These are phyloP conservation scores for Raddia guianensis DNA, from an alignment of 176 grass and related monocot genomes.

Conservation along the genomic window DNA sequence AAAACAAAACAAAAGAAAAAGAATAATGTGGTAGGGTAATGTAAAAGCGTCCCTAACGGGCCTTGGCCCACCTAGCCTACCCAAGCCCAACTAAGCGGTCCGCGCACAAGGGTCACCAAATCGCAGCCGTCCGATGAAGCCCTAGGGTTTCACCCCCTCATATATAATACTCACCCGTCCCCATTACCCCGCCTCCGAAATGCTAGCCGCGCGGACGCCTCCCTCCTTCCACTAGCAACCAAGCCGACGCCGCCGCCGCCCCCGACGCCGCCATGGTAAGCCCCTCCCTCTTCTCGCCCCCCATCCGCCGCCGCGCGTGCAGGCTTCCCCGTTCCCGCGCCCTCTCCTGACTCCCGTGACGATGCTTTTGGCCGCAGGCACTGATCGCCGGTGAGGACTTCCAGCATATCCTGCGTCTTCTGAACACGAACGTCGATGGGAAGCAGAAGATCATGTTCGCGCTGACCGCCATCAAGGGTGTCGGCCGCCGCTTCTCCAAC, in stretches of 20 bases:
- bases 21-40: not conserved
- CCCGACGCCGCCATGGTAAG: slow-evolving; percentile 43
- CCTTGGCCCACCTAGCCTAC: not conserved
- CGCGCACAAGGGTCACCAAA: not conserved
- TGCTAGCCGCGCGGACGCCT: slow-evolving; percentile 33
- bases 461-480: slow-evolving; percentile 90
- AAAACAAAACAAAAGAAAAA: too few relatives aligned
- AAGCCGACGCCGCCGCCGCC: slow-evolving; percentile 15
- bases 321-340: not conserved
- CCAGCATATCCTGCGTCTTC: slow-evolving; percentile 92
- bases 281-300: too few relatives aligned
- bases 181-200: not conserved
- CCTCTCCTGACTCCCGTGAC: not conserved
- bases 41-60: not conserved
- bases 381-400: slow-evolving; percentile 85
- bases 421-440: slow-evolving; percentile 94
- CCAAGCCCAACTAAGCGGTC: not conserved
- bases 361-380: slow-evolving; percentile 36
- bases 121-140: slow-evolving; percentile 46
- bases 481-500: slow-evolving; percentile 90
- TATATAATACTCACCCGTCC: slow-evolving; percentile 1
- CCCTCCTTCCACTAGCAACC: not conserved
- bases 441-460: slow-evolving; percentile 99
- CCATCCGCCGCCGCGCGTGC: not conserved
- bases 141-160: slow-evolving; percentile 39